Evolutionary conservation across 495 filamentous ascomycete species (phyloP).

Genomic region (Neurospora sp.): DNA sequence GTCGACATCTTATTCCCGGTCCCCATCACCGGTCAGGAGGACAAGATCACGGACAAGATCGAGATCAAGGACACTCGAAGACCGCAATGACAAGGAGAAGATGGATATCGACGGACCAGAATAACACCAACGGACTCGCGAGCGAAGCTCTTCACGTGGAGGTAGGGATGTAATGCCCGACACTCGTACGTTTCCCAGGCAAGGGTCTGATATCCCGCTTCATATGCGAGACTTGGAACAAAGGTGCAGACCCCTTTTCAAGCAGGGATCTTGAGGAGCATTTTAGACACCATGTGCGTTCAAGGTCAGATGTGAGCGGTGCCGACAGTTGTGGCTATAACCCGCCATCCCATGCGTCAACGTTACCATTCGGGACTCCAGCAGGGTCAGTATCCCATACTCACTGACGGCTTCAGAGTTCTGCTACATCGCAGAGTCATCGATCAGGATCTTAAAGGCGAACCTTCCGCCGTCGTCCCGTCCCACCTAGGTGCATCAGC

Average conservation of each 20-base stretch:
- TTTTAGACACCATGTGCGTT: neutral
- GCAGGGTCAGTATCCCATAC: neutral
- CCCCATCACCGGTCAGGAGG: neutral
- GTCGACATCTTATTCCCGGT: conserved; percentile 9
- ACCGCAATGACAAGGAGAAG: conserved; percentile 13
- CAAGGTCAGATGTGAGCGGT: neutral
- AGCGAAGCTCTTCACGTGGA: conserved; percentile 1
- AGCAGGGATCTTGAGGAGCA: neutral
- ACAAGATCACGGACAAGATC: conserved; percentile 13
- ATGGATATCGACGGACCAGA: conserved; percentile 28
- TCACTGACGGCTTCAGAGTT: neutral
- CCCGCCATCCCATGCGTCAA: neutral
- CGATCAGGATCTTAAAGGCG: neutral
- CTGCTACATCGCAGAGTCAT: neutral
- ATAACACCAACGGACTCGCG: neutral
- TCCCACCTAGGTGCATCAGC: neutral
- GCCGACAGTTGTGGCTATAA: neutral
- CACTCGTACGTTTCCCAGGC: neutral
- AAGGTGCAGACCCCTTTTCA: neutral
- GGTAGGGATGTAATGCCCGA: neutral
- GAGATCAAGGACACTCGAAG: conserved; percentile 8
- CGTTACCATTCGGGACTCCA: neutral
- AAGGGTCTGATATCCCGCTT: neutral
- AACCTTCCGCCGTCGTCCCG: neutral
- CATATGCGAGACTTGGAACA: neutral